Percentiles rank a stretch among this genome's conserved stretches.
These are phyloP conservation scores for Theobroma grandiflorum DNA, from an alignment of 441 rosid genomes.

Conservation along the genomic window DNA sequence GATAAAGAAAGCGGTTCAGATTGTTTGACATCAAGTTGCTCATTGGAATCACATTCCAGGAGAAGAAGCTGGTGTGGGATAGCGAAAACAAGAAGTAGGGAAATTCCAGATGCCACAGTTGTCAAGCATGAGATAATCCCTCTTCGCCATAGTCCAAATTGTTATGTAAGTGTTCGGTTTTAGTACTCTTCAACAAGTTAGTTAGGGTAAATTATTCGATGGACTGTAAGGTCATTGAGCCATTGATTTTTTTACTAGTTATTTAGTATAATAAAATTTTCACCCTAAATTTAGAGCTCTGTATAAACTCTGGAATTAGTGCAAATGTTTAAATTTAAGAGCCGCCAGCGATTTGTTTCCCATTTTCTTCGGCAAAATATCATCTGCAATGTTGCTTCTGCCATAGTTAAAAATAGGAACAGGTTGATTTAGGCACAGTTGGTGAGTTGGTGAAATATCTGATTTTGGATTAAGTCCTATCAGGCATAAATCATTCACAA, in stretches of 20 bases:
- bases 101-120: conserved; percentile 34
- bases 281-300: not conserved
- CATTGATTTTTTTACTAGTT: not conserved
- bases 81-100: conserved; percentile 35
- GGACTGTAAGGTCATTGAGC: not conserved
- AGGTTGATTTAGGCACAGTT: not conserved
- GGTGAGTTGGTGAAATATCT: not conserved
- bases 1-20: conserved; percentile 51
- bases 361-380: not conserved
- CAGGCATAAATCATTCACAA: not conserved
- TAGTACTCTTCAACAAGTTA: not conserved
- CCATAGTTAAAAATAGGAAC: no score
- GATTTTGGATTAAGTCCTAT: not conserved
- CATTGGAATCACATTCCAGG: conserved; percentile 34
- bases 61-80: conserved; percentile 62
- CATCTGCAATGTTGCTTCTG: not conserved
- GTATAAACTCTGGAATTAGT: not conserved
- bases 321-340: not conserved
- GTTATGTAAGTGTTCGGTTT: conserved; percentile 39
- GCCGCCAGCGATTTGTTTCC: not conserved
- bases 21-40: conserved; percentile 37
- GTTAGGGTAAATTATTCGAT: not conserved
- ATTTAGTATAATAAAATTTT: not conserved
- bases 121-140: conserved; percentile 45
- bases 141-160: conserved; percentile 22